phyloP scores from a whole-genome alignment of 225 moss, liverwort and hornwort species.

The Sphagnum contortum region DNA sequence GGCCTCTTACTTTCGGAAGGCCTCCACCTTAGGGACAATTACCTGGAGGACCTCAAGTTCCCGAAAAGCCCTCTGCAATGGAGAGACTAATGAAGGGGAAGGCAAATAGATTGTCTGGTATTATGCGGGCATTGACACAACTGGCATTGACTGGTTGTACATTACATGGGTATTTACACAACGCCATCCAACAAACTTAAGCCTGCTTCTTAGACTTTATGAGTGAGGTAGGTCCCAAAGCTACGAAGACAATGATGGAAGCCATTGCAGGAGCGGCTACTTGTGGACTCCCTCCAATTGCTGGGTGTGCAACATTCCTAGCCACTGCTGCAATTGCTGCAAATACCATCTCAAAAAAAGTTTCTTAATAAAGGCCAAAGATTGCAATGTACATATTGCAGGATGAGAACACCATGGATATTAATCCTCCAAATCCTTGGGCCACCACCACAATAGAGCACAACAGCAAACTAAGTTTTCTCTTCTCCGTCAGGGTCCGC shows the following conservation, averaged over 20 bases:
- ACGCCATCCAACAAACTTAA: neutral
- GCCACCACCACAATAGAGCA: neutral
- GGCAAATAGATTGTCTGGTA: neutral
- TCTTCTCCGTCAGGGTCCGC: neutral
- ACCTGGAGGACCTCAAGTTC: no score
- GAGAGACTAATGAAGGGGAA: neutral
- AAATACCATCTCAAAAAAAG: neutral
- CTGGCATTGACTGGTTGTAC: neutral
- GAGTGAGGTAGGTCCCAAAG: neutral
- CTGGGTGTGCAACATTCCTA: neutral
- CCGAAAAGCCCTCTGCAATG: neutral
- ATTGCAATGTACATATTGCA: no score
- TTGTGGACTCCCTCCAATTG: neutral
- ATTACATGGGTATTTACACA: neutral
- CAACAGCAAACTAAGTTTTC: neutral
- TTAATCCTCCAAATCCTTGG: neutral
- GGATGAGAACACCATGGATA: no score
- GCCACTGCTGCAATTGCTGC: constrained; percentile 1
- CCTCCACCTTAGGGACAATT: no score
- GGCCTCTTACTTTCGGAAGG: no score
- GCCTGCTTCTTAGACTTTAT: neutral
- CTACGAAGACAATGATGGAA: neutral
- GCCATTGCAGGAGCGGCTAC: neutral
- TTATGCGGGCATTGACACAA: neutral
- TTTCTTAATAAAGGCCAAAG: neutral